Evolutionary conservation across 208 protist species (phyloP).

Genomic region (Zelonia costaricensis): DNA sequence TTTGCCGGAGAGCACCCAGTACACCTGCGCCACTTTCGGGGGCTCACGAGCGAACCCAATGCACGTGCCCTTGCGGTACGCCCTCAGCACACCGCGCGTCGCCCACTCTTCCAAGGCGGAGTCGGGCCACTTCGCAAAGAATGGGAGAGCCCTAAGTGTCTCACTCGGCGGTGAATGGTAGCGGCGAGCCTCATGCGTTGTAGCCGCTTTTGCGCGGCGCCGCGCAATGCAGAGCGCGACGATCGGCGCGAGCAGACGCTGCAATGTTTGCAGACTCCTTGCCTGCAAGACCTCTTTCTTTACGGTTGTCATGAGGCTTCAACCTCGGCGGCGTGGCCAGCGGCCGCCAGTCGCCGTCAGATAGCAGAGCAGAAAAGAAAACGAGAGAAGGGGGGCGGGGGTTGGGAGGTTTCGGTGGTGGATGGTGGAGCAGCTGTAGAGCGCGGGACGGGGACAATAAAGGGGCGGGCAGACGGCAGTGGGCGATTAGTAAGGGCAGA

Average conservation of each 20-base stretch:
- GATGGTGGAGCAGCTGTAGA: no score
- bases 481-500: no score
- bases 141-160: constrained; percentile 15
- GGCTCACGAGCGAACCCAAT: constrained; percentile 57
- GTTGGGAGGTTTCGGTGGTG: no score
- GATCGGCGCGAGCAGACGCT: constrained; percentile 25
- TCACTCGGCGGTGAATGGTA: constrained; percentile 17
- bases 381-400: no score
- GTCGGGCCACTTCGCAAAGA: constrained; percentile 53
- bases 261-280: constrained; percentile 24
- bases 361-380: no score
- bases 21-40: constrained; percentile 29
- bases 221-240: constrained; percentile 11
- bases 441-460: no score
- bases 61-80: constrained; percentile 29
- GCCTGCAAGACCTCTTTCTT: constrained; percentile 8
- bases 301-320: no score
- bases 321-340: no score
- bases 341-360: no score
- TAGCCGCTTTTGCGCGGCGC: background rate
- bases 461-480: no score
- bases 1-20: constrained; percentile 65
- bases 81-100: constrained; percentile 25
- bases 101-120: constrained; percentile 33
- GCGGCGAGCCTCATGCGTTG: background rate